A percentile compares a stretch with the other conserved stretches of the same genome.
phyloP scores from a whole-genome alignment of 192 early-diverging fungal species.

The Allomyces macrogynus region DNA sequence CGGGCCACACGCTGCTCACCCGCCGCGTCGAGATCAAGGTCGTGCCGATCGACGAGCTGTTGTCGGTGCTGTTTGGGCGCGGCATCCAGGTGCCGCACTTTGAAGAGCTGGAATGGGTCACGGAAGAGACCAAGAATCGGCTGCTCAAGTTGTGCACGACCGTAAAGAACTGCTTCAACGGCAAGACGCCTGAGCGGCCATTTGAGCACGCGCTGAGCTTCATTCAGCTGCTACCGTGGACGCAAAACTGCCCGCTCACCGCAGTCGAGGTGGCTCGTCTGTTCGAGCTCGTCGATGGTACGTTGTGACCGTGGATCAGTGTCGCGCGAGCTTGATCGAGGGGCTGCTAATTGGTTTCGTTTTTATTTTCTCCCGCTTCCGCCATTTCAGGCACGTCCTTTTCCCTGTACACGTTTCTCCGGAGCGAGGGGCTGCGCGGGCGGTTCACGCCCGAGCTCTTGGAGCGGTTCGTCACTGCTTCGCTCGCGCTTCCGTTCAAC shows the following conservation, averaged over 20 bases:
- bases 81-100: background rate
- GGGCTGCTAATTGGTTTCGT: too few relatives aligned
- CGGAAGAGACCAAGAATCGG: background rate
- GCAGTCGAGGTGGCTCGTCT: background rate
- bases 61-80: background rate
- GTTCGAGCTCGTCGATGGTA: background rate
- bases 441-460: too few relatives aligned
- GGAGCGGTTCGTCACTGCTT: too few relatives aligned
- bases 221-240: background rate
- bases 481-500: too few relatives aligned
- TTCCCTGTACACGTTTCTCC: too few relatives aligned
- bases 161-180: background rate
- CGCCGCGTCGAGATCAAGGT: background rate
- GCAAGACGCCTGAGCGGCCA: background rate
- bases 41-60: background rate
- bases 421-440: too few relatives aligned
- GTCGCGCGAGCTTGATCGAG: too few relatives aligned
- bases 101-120: background rate
- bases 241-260: background rate
- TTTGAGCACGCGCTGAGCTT: background rate
- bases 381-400: too few relatives aligned
- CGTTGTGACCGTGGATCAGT: too few relatives aligned
- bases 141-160: background rate
- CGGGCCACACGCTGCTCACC: background rate
- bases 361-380: too few relatives aligned